Conservation (phyloP, 106 monocot species). For the Phalaenopsis aphrodite region DNA sequence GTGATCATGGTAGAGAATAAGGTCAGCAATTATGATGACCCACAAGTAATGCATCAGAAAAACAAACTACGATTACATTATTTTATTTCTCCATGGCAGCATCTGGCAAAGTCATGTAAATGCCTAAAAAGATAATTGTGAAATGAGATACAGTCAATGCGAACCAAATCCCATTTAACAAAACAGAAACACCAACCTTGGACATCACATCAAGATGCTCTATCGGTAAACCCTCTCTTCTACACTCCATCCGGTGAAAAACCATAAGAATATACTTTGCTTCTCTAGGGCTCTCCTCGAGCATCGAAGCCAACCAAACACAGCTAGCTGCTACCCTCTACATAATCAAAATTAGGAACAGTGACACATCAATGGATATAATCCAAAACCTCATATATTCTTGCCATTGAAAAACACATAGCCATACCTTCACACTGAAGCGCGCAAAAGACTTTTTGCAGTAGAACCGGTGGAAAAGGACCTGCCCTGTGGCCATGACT, state of each 20-base stretch:
- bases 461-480: conserved; percentile 87
- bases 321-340: conserved; percentile 92
- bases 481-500: conserved; percentile 92
- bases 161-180: neutral
- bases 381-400: neutral
- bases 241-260: conserved; percentile 86
- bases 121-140: neutral
- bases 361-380: neutral
- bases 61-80: neutral
- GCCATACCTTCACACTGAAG: conserved; percentile 76
- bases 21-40: neutral
- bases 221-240: conserved; percentile 67
- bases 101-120: neutral
- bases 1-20: conserved; percentile 3
- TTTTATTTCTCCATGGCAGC: neutral
- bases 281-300: conserved; percentile 84
- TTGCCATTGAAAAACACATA: neutral
- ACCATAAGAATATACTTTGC: conserved; percentile 68
- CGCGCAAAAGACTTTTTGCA: conserved; percentile 95
- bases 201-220: conserved; percentile 60
- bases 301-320: conserved; percentile 88
- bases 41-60: neutral
- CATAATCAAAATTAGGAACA: neutral
- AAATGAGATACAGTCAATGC: neutral
- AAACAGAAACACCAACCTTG: conserved; percentile 38